Percentiles rank a stretch among this genome's conserved stretches.
Conservation (phyloP, 2,329 filamentous ascomycete genomes). For the Trichoderma atroviride region DNA sequence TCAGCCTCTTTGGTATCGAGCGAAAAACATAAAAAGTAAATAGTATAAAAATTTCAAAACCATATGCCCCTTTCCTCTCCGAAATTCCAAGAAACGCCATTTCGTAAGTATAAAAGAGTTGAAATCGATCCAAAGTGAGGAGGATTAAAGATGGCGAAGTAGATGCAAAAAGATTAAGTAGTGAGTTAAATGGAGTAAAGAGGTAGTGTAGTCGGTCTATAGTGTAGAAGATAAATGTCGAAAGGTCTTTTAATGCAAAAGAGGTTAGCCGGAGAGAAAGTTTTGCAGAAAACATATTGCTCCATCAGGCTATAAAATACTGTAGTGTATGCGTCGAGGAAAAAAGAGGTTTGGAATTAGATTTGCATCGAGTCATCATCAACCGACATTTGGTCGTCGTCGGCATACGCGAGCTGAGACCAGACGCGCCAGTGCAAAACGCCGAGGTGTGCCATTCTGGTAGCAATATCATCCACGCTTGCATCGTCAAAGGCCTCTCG, state of each 20-base stretch:
- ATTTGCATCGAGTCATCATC: conserved; percentile 35
- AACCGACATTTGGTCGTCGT: conserved; percentile 44
- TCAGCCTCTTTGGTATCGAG: conserved; percentile 25
- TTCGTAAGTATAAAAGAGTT: conserved; percentile 13
- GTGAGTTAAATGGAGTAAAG: neutral
- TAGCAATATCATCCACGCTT: conserved; percentile 68
- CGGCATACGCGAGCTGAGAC: conserved; percentile 71
- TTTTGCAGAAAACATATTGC: neutral
- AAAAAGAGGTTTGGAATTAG: conserved; percentile 21
- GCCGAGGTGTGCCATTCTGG: conserved; percentile 78
- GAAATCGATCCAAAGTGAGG: conserved; percentile 10
- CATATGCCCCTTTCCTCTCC: neutral
- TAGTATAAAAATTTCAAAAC: conserved; percentile 1
- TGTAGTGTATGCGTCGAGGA: neutral
- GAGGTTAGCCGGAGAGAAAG: neutral
- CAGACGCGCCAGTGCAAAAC: conserved; percentile 91
- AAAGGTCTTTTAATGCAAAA: neutral
- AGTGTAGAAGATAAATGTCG: neutral
- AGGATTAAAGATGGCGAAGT: conserved; percentile 21
- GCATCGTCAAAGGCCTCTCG: conserved; percentile 55
- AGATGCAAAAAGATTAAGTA: conserved; percentile 18
- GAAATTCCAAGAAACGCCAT: conserved; percentile 11
- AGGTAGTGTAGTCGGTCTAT: neutral
- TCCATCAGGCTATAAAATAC: too few relatives aligned
- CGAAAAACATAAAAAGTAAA: conserved; percentile 11